These are phyloP conservation scores for Penicillium freii DNA, from an alignment of 2,329 filamentous ascomycete species.

Conservation along the genomic window DNA sequence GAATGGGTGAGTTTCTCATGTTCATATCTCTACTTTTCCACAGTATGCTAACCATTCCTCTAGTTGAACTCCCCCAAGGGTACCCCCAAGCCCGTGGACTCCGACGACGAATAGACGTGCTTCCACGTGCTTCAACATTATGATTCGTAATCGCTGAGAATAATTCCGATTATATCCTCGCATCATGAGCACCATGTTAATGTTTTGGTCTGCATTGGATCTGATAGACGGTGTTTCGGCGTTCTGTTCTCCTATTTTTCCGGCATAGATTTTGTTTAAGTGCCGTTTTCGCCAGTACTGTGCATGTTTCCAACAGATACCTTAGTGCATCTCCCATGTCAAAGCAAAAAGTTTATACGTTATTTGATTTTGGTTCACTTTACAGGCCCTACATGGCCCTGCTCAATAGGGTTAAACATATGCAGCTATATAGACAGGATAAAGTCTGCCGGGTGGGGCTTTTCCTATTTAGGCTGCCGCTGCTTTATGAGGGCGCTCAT, in stretches of 20 bases:
- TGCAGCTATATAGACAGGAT: too few relatives aligned
- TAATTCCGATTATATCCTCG: conserved; percentile 15
- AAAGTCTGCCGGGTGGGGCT: too few relatives aligned
- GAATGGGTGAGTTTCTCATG: conserved; percentile 49
- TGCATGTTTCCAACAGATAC: conserved; percentile 11
- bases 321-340: conserved; percentile 4
- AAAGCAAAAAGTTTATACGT: conserved; percentile 11
- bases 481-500: too few relatives aligned
- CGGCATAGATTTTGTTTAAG: conserved; percentile 6
- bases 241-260: neutral
- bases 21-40: neutral
- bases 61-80: conserved; percentile 85
- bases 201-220: conserved; percentile 22
- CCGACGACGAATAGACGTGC: conserved; percentile 64
- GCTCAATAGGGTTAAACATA: neutral
- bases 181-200: conserved; percentile 21
- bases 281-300: conserved; percentile 5
- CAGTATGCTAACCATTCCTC: conserved; percentile 38
- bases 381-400: neutral
- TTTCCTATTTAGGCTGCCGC: too few relatives aligned
- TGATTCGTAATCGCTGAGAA: conserved; percentile 23
- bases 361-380: neutral
- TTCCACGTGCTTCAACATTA: conserved; percentile 9
- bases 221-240: conserved; percentile 27
- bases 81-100: conserved; percentile 72